Percentiles rank a stretch among this genome's conserved stretches.
phyloP scores from a whole-genome alignment of 805 yeast genomes.

The Candida ovalis region DNA sequence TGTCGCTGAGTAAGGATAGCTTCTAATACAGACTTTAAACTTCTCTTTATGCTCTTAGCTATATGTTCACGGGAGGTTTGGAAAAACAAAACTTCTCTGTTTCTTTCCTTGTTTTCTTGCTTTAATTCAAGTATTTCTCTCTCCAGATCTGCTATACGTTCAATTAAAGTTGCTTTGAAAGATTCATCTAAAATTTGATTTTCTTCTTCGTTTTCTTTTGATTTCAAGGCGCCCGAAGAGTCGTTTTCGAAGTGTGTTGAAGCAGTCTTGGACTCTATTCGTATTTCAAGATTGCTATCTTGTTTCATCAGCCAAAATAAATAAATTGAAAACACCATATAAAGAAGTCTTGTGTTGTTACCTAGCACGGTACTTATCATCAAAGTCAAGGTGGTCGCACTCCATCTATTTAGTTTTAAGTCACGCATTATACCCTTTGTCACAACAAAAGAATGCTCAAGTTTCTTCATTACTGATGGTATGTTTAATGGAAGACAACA shows the following conservation, averaged over 20 bases:
- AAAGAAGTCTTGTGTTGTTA: slow-evolving; percentile 11
- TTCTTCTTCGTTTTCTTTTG: slow-evolving; percentile 12
- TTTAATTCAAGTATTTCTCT: too few species aligned
- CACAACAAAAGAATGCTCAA: background rate
- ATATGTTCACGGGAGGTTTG: too few species aligned
- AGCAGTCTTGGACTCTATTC: too few species aligned
- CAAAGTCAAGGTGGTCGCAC: slow-evolving; percentile 11
- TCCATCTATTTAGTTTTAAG: background rate
- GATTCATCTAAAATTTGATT: slow-evolving; percentile 5
- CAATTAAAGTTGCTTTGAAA: too few species aligned
- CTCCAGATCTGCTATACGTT: too few species aligned
- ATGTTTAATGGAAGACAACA: background rate
- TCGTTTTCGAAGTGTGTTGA: background rate
- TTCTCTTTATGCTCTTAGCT: too few species aligned
- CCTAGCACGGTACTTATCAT: slow-evolving; percentile 11
- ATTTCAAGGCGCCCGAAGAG: background rate
- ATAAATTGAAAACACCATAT: slow-evolving; percentile 9
- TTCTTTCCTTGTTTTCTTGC: too few species aligned
- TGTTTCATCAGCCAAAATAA: background rate
- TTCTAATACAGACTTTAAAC: slow-evolving; percentile 8
- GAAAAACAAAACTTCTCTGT: too few species aligned
- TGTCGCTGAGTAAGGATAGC: slow-evolving; percentile 2
- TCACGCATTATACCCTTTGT: background rate
- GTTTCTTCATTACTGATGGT: background rate
- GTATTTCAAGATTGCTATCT: background rate